These are phyloP conservation scores for Diaporthe amygdali DNA, from an alignment of 2,329 filamentous ascomycete genomes.

Conservation along the genomic window DNA sequence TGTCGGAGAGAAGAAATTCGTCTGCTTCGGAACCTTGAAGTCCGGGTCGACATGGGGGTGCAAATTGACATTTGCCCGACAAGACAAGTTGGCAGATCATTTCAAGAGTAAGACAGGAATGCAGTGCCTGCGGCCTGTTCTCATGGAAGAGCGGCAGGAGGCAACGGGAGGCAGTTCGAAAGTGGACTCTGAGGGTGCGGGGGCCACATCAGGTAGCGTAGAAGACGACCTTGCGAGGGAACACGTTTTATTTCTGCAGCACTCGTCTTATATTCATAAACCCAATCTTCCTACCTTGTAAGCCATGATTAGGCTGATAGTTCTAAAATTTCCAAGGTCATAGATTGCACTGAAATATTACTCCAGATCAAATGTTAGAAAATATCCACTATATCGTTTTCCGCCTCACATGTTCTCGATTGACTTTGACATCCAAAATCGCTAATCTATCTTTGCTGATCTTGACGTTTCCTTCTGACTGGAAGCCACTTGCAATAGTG, in stretches of 20 bases:
- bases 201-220: not conserved
- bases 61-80: slow-evolving; percentile 26
- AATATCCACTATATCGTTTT: too few species aligned
- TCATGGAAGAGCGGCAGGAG: not conserved
- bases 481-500: too few species aligned
- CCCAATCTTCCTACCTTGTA: not conserved
- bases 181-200: not conserved
- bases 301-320: too few species aligned
- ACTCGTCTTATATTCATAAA: not conserved
- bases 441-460: too few species aligned
- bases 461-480: too few species aligned
- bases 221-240: not conserved
- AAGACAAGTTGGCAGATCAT: slow-evolving; percentile 30
- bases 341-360: too few species aligned
- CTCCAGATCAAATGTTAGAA: too few species aligned
- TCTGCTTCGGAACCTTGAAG: slow-evolving; percentile 29
- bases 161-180: not conserved
- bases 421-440: too few species aligned
- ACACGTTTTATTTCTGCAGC: not conserved
- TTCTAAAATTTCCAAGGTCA: too few species aligned
- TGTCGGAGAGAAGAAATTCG: slow-evolving; percentile 27
- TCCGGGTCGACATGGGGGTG: slow-evolving; percentile 31
- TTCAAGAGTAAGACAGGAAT: slow-evolving; percentile 28
- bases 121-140: slow-evolving; percentile 25
- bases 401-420: too few species aligned